Evolutionary conservation across 768 basidiomycete genomes (phyloP).

Genomic region (Pulveroboletus sp.): DNA sequence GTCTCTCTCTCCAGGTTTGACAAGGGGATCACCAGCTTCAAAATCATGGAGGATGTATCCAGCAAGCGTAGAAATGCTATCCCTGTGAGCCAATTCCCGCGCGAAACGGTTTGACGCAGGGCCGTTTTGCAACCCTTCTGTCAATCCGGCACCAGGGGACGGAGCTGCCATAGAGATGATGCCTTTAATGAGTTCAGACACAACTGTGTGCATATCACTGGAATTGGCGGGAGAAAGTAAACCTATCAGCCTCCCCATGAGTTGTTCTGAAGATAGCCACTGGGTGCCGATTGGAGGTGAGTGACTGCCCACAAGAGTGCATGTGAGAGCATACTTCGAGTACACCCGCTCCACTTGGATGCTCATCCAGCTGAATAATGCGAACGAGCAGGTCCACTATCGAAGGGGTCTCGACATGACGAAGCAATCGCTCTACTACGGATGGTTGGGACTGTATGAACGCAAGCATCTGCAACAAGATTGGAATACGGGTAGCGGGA

Average conservation of each 20-base stretch:
- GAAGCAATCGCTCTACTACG: slow-evolving; percentile 76
- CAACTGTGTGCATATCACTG: slow-evolving; percentile 76
- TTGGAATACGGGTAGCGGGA: slow-evolving; percentile 16
- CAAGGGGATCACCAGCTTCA: slow-evolving; percentile 18
- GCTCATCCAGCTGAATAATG: slow-evolving; percentile 86
- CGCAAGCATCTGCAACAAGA: slow-evolving; percentile 69
- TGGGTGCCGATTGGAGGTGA: slow-evolving; percentile 37
- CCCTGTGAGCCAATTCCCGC: slow-evolving; percentile 74
- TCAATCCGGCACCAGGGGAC: slow-evolving; percentile 71
- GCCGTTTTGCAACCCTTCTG: slow-evolving; percentile 64
- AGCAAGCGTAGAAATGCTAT: slow-evolving; percentile 66
- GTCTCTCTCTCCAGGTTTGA: slow-evolving; percentile 18
- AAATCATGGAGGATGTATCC: slow-evolving; percentile 77
- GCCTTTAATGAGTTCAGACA: slow-evolving; percentile 87
- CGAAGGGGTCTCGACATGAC: slow-evolving; percentile 84
- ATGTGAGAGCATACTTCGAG: slow-evolving; percentile 67
- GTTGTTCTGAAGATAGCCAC: slow-evolving; percentile 85
- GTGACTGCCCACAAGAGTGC: slow-evolving; percentile 28
- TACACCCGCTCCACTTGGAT: slow-evolving; percentile 74
- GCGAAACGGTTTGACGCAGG: slow-evolving; percentile 84
- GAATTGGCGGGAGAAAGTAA: slow-evolving; percentile 76
- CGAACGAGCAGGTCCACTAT: slow-evolving; percentile 89
- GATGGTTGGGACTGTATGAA: slow-evolving; percentile 84
- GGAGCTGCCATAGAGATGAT: slow-evolving; percentile 94
- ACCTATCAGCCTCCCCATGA: slow-evolving; percentile 77